Evolutionary conservation across 179 eudicot genomes (phyloP).

Genomic region (Sideroxylon spinosum): DNA sequence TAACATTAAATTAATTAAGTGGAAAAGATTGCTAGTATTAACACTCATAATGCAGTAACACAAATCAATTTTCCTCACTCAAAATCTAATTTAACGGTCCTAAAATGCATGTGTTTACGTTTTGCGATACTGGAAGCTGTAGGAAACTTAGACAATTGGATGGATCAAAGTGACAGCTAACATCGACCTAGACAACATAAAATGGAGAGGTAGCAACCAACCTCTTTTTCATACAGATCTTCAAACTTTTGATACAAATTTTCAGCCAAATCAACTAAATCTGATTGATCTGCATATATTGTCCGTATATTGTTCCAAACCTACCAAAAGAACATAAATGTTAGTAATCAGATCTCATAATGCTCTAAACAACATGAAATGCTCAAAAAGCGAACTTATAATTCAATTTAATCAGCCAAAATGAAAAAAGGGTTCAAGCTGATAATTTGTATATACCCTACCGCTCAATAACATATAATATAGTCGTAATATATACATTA

Average conservation of each 20-base stretch:
- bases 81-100: too few species aligned
- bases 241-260: conserved; percentile 56
- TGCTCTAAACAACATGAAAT: conserved; percentile 4
- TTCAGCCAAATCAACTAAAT: conserved; percentile 55
- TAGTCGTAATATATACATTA: not conserved
- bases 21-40: not conserved
- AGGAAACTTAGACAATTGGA: not conserved
- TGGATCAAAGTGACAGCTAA: not conserved
- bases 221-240: conserved; percentile 74
- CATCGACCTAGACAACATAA: not conserved
- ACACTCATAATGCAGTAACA: not conserved
- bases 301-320: conserved; percentile 67
- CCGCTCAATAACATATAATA: not conserved
- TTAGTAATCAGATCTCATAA: not conserved
- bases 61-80: too few species aligned
- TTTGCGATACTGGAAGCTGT: not conserved
- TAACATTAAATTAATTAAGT: not conserved
- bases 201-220: conserved; percentile 21
- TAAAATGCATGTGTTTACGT: not conserved
- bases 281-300: conserved; percentile 61
- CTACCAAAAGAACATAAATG: conserved; percentile 36
- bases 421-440: not conserved
- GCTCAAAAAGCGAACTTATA: not conserved
- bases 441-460: not conserved
- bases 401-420: not conserved